Percentiles rank a stretch among this genome's conserved stretches.
Evolutionary conservation across 2,329 filamentous ascomycete species (phyloP).

Genomic region (Hymenoscyphus albidus): DNA sequence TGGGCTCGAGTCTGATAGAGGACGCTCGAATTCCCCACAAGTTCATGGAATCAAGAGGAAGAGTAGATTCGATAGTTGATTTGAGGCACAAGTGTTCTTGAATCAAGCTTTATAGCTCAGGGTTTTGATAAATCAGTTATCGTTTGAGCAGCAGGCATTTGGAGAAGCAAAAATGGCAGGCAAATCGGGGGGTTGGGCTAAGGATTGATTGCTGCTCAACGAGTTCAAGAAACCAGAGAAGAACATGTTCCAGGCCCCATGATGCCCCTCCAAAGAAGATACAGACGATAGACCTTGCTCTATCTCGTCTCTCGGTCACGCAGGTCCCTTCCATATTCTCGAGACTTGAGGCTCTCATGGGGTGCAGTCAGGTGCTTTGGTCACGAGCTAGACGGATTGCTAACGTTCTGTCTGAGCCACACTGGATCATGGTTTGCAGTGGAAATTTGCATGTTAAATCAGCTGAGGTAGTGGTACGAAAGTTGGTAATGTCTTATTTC

Average conservation of each 20-base stretch:
- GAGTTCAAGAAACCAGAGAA: background rate
- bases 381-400: constrained; percentile 15
- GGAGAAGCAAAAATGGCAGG: too few species aligned
- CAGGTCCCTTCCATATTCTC: background rate
- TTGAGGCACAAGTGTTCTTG: background rate
- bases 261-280: background rate
- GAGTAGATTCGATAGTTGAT: constrained; percentile 35
- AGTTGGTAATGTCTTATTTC: too few species aligned
- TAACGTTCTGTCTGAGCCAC: background rate
- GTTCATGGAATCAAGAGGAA: constrained; percentile 34
- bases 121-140: background rate
- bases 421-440: too few species aligned
- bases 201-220: background rate
- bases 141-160: background rate
- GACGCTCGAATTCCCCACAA: constrained; percentile 32
- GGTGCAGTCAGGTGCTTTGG: constrained; percentile 15
- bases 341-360: constrained; percentile 4
- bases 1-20: constrained; percentile 30
- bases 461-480: too few species aligned
- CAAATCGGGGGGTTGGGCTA: background rate
- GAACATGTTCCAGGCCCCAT: background rate
- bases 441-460: too few species aligned
- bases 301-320: background rate
- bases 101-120: background rate
- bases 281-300: background rate